Conservation (phyloP, 768 basidiomycete genomes). For the Xerocomellus amylosporus region DNA sequence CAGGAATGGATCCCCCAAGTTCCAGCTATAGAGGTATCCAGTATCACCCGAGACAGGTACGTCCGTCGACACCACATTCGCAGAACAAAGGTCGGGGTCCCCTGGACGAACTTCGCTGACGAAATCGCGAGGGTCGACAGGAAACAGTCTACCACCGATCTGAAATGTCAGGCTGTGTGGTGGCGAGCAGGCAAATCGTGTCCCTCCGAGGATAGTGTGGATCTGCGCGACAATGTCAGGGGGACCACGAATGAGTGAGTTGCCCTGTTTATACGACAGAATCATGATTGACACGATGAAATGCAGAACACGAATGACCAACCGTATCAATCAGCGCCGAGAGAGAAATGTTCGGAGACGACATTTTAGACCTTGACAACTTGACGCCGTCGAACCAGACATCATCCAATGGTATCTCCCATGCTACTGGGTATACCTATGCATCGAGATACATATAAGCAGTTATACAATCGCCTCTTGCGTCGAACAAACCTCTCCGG, state of each 20-base stretch:
- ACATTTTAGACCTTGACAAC: constrained; percentile 54
- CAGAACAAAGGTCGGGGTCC: constrained; percentile 42
- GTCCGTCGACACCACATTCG: constrained; percentile 63
- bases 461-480: not conserved
- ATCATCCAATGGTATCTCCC: constrained; percentile 71
- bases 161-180: constrained; percentile 65
- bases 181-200: constrained; percentile 54
- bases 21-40: constrained; percentile 73
- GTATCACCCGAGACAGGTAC: constrained; percentile 48
- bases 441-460: constrained; percentile 1
- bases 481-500: constrained; percentile 50
- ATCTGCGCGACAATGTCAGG: constrained; percentile 60
- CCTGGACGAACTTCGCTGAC: constrained; percentile 40
- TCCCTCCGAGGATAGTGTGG: constrained; percentile 37
- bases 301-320: not conserved
- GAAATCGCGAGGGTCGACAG: constrained; percentile 76
- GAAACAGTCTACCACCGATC: constrained; percentile 67
- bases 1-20: constrained; percentile 71
- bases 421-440: constrained; percentile 60
- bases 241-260: constrained; percentile 74
- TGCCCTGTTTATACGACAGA: constrained; percentile 47
- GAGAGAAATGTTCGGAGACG: constrained; percentile 46
- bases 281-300: not conserved
- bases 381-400: constrained; percentile 66
- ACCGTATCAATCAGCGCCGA: constrained; percentile 76